phyloP scores from a whole-genome alignment of 2,329 filamentous ascomycete genomes.

The Claviceps digitariae region DNA sequence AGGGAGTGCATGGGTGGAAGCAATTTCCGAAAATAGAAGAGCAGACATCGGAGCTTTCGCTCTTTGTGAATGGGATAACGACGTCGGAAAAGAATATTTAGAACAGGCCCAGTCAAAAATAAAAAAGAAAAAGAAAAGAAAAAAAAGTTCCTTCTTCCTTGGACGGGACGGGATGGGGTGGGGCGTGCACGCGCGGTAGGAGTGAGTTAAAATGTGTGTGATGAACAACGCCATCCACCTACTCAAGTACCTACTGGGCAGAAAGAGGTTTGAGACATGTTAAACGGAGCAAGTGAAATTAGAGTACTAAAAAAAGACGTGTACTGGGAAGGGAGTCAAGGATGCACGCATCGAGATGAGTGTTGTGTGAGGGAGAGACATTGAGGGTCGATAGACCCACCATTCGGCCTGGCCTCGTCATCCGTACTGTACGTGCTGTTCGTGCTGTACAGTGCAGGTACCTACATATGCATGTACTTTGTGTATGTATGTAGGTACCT shows the following conservation, averaged over 20 bases:
- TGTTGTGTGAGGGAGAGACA: constrained; percentile 5
- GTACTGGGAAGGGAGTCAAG: not conserved
- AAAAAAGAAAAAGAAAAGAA: not conserved
- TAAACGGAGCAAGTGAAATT: constrained; percentile 2
- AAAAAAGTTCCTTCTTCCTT: not conserved
- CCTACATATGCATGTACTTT: no score
- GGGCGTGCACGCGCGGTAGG: not conserved
- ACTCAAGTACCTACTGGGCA: not conserved
- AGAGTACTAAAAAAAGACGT: not conserved
- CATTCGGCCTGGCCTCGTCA: not conserved
- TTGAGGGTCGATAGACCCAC: constrained; percentile 4
- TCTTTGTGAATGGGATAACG: not conserved
- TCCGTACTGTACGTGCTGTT: not conserved
- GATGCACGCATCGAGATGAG: constrained; percentile 1
- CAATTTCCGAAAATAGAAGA: not conserved
- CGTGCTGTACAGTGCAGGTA: no score
- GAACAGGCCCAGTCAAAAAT: not conserved
- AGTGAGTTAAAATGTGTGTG: not conserved
- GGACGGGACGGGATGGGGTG: not conserved
- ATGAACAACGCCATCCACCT: no score
- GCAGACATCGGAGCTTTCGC: not conserved
- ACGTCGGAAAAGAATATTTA: not conserved
- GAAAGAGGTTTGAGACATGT: constrained; percentile 1
- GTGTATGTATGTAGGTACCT: no score
- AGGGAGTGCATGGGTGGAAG: not conserved